These are phyloP conservation scores for Nakaseomyces kungkrabaensis DNA, from an alignment of 1,139 yeast genomes.

Conservation along the genomic window DNA sequence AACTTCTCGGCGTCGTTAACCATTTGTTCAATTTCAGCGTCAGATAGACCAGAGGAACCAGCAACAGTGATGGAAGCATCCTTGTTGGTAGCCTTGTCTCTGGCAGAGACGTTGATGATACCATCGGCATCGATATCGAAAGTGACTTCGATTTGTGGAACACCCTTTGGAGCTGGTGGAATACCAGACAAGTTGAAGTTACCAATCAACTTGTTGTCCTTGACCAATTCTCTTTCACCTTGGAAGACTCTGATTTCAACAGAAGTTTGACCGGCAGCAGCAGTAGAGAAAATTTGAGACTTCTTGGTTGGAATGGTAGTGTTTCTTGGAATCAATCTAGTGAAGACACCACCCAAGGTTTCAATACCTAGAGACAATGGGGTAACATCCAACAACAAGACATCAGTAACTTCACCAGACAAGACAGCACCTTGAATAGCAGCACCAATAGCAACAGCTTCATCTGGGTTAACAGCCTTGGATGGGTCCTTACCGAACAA, in stretches of 20 bases:
- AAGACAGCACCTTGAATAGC: conserved; percentile 99
- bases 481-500: conserved; percentile 94
- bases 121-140: conserved; percentile 98
- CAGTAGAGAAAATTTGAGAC: conserved; percentile 95
- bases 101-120: conserved; percentile 96
- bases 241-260: conserved; percentile 99
- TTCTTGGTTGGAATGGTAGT: conserved; percentile 97
- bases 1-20: conserved; percentile 96
- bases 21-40: conserved; percentile 95
- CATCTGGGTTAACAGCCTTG: conserved; percentile 99
- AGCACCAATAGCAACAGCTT: conserved; percentile 99
- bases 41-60: conserved; percentile 95
- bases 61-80: conserved; percentile 98
- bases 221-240: conserved; percentile 98
- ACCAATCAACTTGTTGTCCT: conserved; percentile 98
- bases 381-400: conserved; percentile 87
- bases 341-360: conserved; percentile 98
- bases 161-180: conserved; percentile 99
- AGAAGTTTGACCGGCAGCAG: conserved; percentile 97
- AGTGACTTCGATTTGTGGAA: conserved; percentile 96
- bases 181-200: conserved; percentile 93
- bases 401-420: conserved; percentile 97
- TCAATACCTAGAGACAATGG: conserved; percentile 97
- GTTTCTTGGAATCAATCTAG: conserved; percentile 95
- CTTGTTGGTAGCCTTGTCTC: conserved; percentile 97